Evolutionary conservation across 2,329 filamentous ascomycete genomes (phyloP).

Genomic region (Biscogniauxia mediterranea): DNA sequence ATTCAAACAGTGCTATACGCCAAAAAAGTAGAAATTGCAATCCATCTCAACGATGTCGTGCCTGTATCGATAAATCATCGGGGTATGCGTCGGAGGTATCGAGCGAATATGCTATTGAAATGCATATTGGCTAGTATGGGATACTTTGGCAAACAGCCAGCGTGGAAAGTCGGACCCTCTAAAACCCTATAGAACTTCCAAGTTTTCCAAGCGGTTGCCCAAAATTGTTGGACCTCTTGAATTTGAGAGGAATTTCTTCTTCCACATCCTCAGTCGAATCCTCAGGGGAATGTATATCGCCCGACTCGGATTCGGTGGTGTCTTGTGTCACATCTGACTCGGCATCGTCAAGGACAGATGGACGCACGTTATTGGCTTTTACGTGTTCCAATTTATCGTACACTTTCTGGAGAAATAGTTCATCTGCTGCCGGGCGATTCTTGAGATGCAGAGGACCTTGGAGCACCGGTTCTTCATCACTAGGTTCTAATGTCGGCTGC

Average conservation of each 20-base stretch:
- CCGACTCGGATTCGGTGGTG: constrained; percentile 4
- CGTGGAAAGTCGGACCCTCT: neutral
- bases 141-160: neutral
- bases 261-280: constrained; percentile 15
- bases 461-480: constrained; percentile 44
- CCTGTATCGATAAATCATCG: neutral
- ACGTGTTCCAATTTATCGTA: constrained; percentile 51
- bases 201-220: constrained; percentile 28
- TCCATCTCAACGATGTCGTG: constrained; percentile 1
- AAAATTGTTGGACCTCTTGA: constrained; percentile 28
- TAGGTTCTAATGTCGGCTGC: constrained; percentile 36
- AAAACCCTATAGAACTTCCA: constrained; percentile 7
- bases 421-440: constrained; percentile 56
- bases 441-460: constrained; percentile 53
- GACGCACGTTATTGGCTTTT: constrained; percentile 45
- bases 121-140: constrained; percentile 2
- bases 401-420: constrained; percentile 50
- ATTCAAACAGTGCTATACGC: constrained; percentile 13
- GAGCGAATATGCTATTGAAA: constrained; percentile 4
- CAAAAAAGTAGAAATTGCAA: constrained; percentile 3
- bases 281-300: constrained; percentile 6
- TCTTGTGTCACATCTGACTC: constrained; percentile 6
- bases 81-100: constrained; percentile 1
- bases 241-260: constrained; percentile 22
- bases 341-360: constrained; percentile 38